Evolutionary conservation across 768 basidiomycete species (phyloP).

Genomic region (Suillus lakei): DNA sequence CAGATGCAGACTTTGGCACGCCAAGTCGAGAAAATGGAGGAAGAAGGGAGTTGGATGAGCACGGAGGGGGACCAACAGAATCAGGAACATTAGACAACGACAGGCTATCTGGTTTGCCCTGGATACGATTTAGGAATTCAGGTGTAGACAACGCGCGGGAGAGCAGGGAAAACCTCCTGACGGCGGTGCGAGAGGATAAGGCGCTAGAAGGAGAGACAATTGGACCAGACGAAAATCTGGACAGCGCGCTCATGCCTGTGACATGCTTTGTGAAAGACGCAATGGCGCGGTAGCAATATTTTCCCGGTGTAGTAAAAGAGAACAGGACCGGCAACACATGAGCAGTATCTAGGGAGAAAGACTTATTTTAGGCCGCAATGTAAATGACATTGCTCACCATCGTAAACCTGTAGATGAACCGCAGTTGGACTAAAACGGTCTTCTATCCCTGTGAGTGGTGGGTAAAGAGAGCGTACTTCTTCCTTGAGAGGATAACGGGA

Average conservation of each 20-base stretch:
- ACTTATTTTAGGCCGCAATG: conserved; percentile 26
- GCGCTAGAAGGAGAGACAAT: conserved; percentile 10
- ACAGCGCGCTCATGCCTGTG: conserved; percentile 48
- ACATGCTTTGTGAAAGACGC: conserved; percentile 72
- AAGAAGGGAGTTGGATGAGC: conserved; percentile 5
- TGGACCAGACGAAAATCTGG: conserved; percentile 14
- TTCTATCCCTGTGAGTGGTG: conserved; percentile 59
- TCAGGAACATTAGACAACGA: background rate
- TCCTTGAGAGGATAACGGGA: conserved; percentile 60
- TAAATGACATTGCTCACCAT: conserved; percentile 52
- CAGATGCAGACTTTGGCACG: conserved; percentile 21
- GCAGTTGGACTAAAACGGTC: conserved; percentile 61
- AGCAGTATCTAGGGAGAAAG: conserved; percentile 55
- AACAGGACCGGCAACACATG: conserved; percentile 79
- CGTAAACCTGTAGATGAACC: conserved; percentile 93
- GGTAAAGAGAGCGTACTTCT: conserved; percentile 55
- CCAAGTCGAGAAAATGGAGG: conserved; percentile 18
- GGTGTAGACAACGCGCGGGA: conserved; percentile 13
- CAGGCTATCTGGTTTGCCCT: conserved; percentile 4
- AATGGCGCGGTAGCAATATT: conserved; percentile 80
- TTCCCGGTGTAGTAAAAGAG: conserved; percentile 76
- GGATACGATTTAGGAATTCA: conserved; percentile 6
- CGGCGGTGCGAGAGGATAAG: background rate
- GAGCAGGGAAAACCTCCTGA: conserved; percentile 9
- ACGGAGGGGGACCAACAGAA: background rate